These are phyloP conservation scores for Irpex lacteus DNA, from an alignment of 1,284 basidiomycete genomes.

Conservation along the genomic window DNA sequence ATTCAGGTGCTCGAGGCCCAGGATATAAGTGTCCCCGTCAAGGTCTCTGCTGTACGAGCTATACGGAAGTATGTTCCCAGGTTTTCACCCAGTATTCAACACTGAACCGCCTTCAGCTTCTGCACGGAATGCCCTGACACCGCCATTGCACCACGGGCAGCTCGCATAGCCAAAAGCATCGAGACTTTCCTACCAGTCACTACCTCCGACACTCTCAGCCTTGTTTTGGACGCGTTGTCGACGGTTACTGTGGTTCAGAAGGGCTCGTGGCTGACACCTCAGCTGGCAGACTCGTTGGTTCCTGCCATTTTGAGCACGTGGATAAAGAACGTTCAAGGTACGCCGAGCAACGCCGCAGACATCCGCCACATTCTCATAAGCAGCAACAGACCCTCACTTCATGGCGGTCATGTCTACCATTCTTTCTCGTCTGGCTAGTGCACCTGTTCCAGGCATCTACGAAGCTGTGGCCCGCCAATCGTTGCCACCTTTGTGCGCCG, in stretches of 20 bases:
- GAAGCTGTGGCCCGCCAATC: conserved; percentile 70
- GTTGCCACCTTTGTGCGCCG: conserved; percentile 67
- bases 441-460: conserved; percentile 60
- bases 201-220: conserved; percentile 86
- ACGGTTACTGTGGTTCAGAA: conserved; percentile 76
- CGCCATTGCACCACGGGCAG: conserved; percentile 61
- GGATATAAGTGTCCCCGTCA: conserved; percentile 78
- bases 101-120: conserved; percentile 47
- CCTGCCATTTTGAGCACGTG: conserved; percentile 74
- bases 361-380: not conserved
- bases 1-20: conserved; percentile 79
- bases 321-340: conserved; percentile 71
- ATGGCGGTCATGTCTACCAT: conserved; percentile 86
- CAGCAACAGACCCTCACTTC: conserved; percentile 76
- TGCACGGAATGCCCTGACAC: conserved; percentile 60
- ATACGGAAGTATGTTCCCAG: conserved; percentile 71
- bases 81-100: not conserved
- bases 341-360: conserved; percentile 33
- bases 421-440: conserved; percentile 65
- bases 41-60: conserved; percentile 91
- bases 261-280: conserved; percentile 64
- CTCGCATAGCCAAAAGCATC: conserved; percentile 78
- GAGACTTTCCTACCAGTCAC: conserved; percentile 81
- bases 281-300: conserved; percentile 64
- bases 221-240: conserved; percentile 85